These are phyloP conservation scores for Myxozyma mucilagina DNA, from an alignment of 805 yeast genomes.

Conservation along the genomic window DNA sequence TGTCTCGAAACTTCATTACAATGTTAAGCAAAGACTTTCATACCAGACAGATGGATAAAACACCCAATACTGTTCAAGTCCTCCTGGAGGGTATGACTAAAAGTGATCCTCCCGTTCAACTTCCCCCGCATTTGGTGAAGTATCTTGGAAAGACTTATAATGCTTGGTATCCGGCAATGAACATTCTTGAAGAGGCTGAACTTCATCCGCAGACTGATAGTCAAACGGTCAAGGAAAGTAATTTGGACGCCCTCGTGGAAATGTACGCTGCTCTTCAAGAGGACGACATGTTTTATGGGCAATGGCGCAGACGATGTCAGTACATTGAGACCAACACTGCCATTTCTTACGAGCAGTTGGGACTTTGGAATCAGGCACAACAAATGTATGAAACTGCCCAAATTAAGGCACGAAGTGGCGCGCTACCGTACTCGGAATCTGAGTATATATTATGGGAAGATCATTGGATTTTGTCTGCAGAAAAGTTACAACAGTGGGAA, in stretches of 20 bases:
- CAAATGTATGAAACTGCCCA: conserved; percentile 95
- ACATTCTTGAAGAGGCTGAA: conserved; percentile 73
- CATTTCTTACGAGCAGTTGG: conserved; percentile 89
- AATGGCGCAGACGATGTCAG: conserved; percentile 96
- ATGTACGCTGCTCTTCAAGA: conserved; percentile 85
- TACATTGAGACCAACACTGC: conserved; percentile 92
- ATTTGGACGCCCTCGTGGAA: conserved; percentile 87
- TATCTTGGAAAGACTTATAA: conserved; percentile 83
- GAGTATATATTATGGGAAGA: conserved; percentile 98
- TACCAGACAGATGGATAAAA: conserved; percentile 79
- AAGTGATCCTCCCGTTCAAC: conserved; percentile 63
- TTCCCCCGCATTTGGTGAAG: conserved; percentile 93
- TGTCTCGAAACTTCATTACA: conserved; percentile 76
- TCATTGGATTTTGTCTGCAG: conserved; percentile 97
- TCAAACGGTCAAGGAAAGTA: conserved; percentile 74
- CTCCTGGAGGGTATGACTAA: conserved; percentile 72
- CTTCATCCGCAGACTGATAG: conserved; percentile 63
- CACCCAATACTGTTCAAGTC: conserved; percentile 85
- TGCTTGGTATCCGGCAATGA: conserved; percentile 88
- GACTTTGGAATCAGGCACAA: conserved; percentile 91
- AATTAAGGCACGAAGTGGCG: conserved; percentile 93
- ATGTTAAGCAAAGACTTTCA: conserved; percentile 89
- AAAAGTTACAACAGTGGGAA: conserved; percentile 97
- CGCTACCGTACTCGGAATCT: conserved; percentile 89
- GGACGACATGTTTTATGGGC: conserved; percentile 95